Conservation (phyloP, 257 asterid species). For the Orobanche coerulescens region DNA sequence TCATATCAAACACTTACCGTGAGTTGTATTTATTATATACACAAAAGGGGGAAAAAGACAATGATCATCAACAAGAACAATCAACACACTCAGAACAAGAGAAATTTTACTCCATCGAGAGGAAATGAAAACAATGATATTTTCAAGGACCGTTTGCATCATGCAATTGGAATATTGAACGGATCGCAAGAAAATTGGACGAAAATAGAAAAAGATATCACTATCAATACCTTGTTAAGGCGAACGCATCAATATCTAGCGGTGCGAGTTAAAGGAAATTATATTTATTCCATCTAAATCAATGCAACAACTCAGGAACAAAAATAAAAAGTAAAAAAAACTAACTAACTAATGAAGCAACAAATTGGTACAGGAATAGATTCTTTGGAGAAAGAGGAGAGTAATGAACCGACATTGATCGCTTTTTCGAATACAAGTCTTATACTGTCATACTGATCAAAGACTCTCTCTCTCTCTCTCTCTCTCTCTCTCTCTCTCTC, state of each 20-base stretch:
- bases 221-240: conserved; percentile 1
- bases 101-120: neutral
- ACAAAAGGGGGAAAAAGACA: neutral
- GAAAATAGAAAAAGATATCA: neutral
- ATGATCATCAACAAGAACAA: neutral
- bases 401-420: conserved; percentile 52
- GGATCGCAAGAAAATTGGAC: conserved; percentile 24
- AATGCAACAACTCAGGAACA: conserved; percentile 18
- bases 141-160: neutral
- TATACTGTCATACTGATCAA: conserved; percentile 32
- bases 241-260: conserved; percentile 16
- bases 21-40: neutral
- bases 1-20: neutral
- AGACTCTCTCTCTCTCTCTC: conserved; percentile 13
- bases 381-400: conserved; percentile 20
- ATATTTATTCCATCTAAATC: conserved; percentile 2
- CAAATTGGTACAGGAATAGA: conserved; percentile 14
- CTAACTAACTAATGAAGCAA: conserved; percentile 14
- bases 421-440: conserved; percentile 28
- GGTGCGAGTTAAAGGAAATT: neutral
- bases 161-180: conserved; percentile 28
- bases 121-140: neutral
- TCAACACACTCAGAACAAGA: neutral
- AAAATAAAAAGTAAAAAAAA: conserved; percentile 2
- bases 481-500: conserved; percentile 14